Evolutionary conservation across 345 rosid genomes (phyloP), one percentile per base, ranked within the genome.

Genomic region (Eutrema heterophyllum): DNA sequence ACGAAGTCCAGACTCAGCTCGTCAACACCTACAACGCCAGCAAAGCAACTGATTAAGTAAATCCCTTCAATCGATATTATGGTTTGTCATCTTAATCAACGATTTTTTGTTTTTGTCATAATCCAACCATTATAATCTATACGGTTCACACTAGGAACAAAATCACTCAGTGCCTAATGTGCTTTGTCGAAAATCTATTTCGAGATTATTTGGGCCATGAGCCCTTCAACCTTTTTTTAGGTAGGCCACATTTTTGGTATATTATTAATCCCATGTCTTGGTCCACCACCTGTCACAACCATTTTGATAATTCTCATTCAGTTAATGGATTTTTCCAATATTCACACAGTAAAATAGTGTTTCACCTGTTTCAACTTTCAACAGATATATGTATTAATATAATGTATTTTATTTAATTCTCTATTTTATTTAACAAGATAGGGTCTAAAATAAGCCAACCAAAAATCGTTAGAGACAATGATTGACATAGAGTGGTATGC

Each of bases 1-100:
- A 90, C 44, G 97, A 96, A 33, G 98, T 92, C 68, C 99, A 96
- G 60, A 64, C 70, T 80, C 96, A 89, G 66, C 81, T 96, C 62
- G 96, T 92, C 46, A 90, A 89, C 81, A 46, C 89, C 10, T 84
- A 88, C 84, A 92, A 85, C 68, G 93, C 86, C 48, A 71, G 57
- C 79, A 92, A 78, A 80, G 83, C 66, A 11, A 69, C 83, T 1
- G 93, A 85, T 64, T 58, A 30, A 21, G 32, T 29, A 1, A 57
- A 16, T 45, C 3, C 26, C 51, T 43, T 41, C 24, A 2, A 12
- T 24, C 50, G 35, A 29, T 66, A 16, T 5, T 35, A 65, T 56
- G 43, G 40, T 55, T 64, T 38, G 40, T 33, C 39, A 24, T 33
- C 18, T 14, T 11, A 36, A 5, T 58, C 63, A 58, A 36, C 29